A percentile compares a stretch with the other conserved stretches of the same genome.
phyloP scores from a whole-genome alignment of 345 rosid species.

The Salix caprea region DNA sequence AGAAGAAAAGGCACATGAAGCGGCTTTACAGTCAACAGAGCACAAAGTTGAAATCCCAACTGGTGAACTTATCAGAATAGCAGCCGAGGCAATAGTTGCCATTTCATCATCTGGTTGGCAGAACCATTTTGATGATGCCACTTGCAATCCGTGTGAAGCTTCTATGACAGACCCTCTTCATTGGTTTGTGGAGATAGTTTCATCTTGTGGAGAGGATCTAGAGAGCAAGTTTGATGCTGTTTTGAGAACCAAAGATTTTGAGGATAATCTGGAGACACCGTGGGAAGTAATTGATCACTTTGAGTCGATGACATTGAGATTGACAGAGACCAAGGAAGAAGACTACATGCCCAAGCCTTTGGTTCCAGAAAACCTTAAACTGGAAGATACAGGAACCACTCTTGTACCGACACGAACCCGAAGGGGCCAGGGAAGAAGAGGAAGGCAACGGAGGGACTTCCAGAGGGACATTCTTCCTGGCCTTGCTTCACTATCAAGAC shows the following conservation, averaged over 20 bases:
- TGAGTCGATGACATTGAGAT: constrained; percentile 69
- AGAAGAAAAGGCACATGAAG: constrained; percentile 35
- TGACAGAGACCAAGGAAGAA: constrained; percentile 60
- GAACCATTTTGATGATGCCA: constrained; percentile 32
- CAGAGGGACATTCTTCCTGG: constrained; percentile 98
- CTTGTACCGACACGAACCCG: constrained; percentile 45
- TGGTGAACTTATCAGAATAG: constrained; percentile 47
- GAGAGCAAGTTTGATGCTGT: constrained; percentile 42
- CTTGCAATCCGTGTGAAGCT: constrained; percentile 30
- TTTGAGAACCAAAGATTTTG: constrained; percentile 29
- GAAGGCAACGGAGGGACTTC: constrained; percentile 93
- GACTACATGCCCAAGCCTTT: constrained; percentile 85
- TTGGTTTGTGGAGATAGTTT: constrained; percentile 72
- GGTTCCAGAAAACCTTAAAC: constrained; percentile 49
- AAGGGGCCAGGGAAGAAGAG: constrained; percentile 81
- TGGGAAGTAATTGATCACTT: constrained; percentile 67
- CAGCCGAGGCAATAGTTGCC: constrained; percentile 77
- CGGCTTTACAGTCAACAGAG: constrained; percentile 21
- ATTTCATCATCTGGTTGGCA: constrained; percentile 44
- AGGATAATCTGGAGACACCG: constrained; percentile 32
- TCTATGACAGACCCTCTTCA: constrained; percentile 44
- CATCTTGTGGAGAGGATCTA: constrained; percentile 46
- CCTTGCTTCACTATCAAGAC: constrained; percentile 75
- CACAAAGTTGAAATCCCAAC: constrained; percentile 22
- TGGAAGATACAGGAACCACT: constrained; percentile 41